Evolutionary conservation across 2,329 filamentous ascomycete species (phyloP).

Genomic region (Neonectria punicea): DNA sequence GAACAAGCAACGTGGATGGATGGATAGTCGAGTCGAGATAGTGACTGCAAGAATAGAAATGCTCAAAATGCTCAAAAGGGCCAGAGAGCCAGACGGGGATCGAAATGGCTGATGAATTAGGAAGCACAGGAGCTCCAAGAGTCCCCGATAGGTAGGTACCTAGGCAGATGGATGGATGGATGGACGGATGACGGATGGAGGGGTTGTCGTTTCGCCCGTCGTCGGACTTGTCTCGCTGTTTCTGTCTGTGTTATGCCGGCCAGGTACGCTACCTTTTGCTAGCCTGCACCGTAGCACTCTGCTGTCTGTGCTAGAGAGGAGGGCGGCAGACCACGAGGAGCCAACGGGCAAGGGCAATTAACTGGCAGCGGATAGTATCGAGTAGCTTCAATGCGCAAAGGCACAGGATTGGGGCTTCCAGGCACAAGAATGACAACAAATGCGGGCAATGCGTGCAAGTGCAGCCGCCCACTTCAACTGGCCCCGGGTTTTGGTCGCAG

Average conservation of each 20-base stretch:
- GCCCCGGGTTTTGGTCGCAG: slow-evolving; percentile 3
- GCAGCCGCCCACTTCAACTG: slow-evolving; percentile 2
- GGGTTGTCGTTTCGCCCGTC: slow-evolving; percentile 10
- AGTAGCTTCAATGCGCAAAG: neutral
- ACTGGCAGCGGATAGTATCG: neutral
- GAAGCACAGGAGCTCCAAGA: slow-evolving; percentile 24
- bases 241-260: slow-evolving; percentile 2
- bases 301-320: neutral
- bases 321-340: neutral
- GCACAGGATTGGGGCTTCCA: neutral
- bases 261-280: slow-evolving; percentile 7
- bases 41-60: slow-evolving; percentile 6
- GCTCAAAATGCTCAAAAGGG: slow-evolving; percentile 5
- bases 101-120: slow-evolving; percentile 12
- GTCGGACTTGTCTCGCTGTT: slow-evolving; percentile 27
- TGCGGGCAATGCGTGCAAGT: neutral
- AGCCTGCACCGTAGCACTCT: slow-evolving; percentile 6
- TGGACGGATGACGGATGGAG: slow-evolving; percentile 7
- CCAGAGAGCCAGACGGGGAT: slow-evolving; percentile 4
- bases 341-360: neutral
- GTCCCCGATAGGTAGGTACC: slow-evolving; percentile 12
- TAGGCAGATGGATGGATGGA: neutral
- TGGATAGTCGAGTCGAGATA: neutral
- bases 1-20: neutral
- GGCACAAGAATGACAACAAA: neutral